These are phyloP conservation scores for Venturiaceae sp. DNA, from an alignment of 2,329 filamentous ascomycete species.

Conservation along the genomic window DNA sequence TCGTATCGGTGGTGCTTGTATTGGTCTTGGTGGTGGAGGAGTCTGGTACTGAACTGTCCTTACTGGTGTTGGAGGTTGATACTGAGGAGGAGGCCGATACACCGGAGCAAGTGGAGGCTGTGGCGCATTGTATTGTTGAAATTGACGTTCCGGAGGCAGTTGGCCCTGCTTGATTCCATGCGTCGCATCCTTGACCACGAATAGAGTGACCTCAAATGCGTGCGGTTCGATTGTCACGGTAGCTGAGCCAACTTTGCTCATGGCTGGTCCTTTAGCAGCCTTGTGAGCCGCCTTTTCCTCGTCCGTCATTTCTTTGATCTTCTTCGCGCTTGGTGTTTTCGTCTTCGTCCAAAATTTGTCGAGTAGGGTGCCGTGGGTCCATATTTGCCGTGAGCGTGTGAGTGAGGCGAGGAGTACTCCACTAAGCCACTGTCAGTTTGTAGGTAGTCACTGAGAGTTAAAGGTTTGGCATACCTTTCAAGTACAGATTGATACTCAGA, in stretches of 20 bases:
- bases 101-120: not conserved
- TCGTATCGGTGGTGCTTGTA: slow-evolving; percentile 7
- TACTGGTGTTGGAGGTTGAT: not conserved
- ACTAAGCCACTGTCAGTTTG: not conserved
- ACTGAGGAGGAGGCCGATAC: slow-evolving; percentile 3
- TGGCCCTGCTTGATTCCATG: not conserved
- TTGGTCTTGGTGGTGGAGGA: slow-evolving; percentile 10
- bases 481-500: slow-evolving; percentile 7
- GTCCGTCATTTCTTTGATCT: slow-evolving; percentile 49
- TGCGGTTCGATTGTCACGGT: slow-evolving; percentile 73
- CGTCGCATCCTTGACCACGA: slow-evolving; percentile 51
- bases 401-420: slow-evolving; percentile 9
- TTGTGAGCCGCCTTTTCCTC: slow-evolving; percentile 11
- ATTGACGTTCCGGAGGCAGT: not conserved
- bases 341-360: slow-evolving; percentile 73
- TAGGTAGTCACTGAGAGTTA: not conserved
- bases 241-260: slow-evolving; percentile 54
- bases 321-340: slow-evolving; percentile 19
- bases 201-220: slow-evolving; percentile 67
- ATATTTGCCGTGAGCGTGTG: slow-evolving; percentile 34
- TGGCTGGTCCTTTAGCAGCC: slow-evolving; percentile 53
- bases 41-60: not conserved
- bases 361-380: slow-evolving; percentile 60
- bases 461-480: not conserved
- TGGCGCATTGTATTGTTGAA: not conserved